Percentiles rank a stretch among this genome's conserved stretches.
These are phyloP conservation scores for Globisporangium acanthophoron DNA, from an alignment of 352 stramenopile species.

Conservation along the genomic window DNA sequence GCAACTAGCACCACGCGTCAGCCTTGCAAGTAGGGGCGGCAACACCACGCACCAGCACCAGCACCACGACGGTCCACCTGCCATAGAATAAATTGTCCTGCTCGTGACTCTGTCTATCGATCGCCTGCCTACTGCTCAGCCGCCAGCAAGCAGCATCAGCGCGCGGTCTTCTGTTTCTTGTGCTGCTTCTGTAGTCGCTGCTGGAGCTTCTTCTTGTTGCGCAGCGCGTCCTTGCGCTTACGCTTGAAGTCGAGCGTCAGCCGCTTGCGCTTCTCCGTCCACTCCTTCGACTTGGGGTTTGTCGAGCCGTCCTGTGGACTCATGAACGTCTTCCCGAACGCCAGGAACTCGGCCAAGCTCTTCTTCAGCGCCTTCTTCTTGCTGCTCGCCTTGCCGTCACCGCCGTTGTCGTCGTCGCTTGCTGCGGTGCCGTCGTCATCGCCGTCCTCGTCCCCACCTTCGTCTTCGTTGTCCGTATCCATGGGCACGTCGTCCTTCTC, in stretches of 20 bases:
- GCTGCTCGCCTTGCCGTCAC: conserved; percentile 14
- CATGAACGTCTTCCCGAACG: conserved; percentile 51
- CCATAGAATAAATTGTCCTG: no score
- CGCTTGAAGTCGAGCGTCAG: conserved; percentile 78
- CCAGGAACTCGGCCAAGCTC: conserved; percentile 56
- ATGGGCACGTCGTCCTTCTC: conserved; percentile 20
- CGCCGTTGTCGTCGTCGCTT: conserved; percentile 20
- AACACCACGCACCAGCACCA: no score
- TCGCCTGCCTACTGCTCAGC: not conserved
- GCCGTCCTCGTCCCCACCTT: conserved; percentile 14
- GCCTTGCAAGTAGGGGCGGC: no score
- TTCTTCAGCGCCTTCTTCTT: conserved; percentile 27
- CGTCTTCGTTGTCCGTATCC: conserved; percentile 21
- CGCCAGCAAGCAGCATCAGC: not conserved
- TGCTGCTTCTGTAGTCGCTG: conserved; percentile 25
- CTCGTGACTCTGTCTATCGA: no score
- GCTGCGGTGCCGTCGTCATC: conserved; percentile 34
- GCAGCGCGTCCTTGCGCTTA: conserved; percentile 70
- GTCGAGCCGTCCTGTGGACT: conserved; percentile 10
- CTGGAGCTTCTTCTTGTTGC: conserved; percentile 69
- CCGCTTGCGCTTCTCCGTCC: conserved; percentile 61
- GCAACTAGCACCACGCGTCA: no score
- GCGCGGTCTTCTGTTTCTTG: conserved; percentile 31
- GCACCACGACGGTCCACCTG: no score
- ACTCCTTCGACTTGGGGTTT: conserved; percentile 25